Evolutionary conservation across 108 stramenopile genomes (phyloP).

Genomic region (Pseudonitzschia delicatissima): DNA sequence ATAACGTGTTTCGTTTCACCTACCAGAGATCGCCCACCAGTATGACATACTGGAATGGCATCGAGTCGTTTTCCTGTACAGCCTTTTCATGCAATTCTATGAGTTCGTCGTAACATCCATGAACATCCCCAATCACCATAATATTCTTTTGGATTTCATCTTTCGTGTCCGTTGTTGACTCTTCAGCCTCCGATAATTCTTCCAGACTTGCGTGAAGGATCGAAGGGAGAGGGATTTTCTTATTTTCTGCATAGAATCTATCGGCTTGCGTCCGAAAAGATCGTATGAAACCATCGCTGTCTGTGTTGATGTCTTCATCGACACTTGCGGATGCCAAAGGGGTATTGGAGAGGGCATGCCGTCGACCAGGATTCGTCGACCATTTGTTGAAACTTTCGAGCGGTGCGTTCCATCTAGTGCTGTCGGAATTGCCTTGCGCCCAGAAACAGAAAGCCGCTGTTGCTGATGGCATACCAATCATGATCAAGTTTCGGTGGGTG

Average conservation of each 20-base stretch:
- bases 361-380: no score
- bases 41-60: constrained; percentile 56
- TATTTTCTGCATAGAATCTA: constrained; percentile 39
- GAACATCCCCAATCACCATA: constrained; percentile 84
- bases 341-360: no score
- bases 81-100: constrained; percentile 59
- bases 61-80: constrained; percentile 31
- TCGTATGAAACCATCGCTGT: no score
- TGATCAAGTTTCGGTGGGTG: not conserved
- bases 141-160: constrained; percentile 23
- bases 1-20: no score
- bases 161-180: not conserved
- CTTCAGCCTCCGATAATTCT: not conserved
- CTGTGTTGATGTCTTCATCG: no score
- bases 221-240: constrained; percentile 39
- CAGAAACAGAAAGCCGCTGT: constrained; percentile 6
- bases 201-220: constrained; percentile 16
- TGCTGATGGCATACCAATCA: not conserved
- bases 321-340: not conserved
- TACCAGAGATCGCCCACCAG: constrained; percentile 90
- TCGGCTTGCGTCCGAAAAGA: constrained; percentile 42
- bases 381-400: not conserved
- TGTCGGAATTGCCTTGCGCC: not conserved
- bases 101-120: constrained; percentile 79
- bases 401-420: no score